Conservation (phyloP, 345 rosid species). For the Triadica sebifera region DNA sequence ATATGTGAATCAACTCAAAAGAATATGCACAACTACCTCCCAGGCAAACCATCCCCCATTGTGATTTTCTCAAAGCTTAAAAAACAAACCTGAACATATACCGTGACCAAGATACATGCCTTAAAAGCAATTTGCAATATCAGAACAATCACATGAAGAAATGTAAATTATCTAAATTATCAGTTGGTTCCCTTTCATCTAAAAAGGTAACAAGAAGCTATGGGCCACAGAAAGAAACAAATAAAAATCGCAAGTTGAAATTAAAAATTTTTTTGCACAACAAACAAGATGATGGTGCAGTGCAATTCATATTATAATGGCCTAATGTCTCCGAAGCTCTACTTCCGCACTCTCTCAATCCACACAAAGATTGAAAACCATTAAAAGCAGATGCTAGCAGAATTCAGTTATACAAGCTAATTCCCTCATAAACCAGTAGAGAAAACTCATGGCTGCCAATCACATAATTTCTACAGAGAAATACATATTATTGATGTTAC, state of each 20-base stretch:
- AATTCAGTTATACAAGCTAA: slow-evolving; percentile 19
- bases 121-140: slow-evolving; percentile 20
- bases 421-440: slow-evolving; percentile 5
- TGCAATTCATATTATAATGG: slow-evolving; percentile 2
- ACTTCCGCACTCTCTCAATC: neutral
- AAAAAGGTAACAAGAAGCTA: neutral
- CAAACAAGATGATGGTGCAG: neutral
- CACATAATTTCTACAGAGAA: slow-evolving; percentile 21
- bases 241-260: slow-evolving; percentile 1
- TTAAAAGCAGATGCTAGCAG: slow-evolving; percentile 15
- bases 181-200: neutral
- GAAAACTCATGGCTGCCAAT: slow-evolving; percentile 22
- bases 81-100: slow-evolving; percentile 31
- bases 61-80: slow-evolving; percentile 20
- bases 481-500: slow-evolving; percentile 18
- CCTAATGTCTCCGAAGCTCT: slow-evolving; percentile 5
- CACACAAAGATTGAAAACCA: slow-evolving; percentile 5
- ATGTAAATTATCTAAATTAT: neutral
- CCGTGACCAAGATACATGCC: slow-evolving; percentile 21
- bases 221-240: neutral
- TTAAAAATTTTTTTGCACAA: slow-evolving; percentile 3
- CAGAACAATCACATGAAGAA: slow-evolving; percentile 4
- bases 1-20: slow-evolving; percentile 10
- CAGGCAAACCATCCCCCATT: slow-evolving; percentile 19
- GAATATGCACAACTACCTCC: slow-evolving; percentile 21